Evolutionary conservation across 768 basidiomycete genomes (phyloP).

Genomic region (Podaxis sp.): DNA sequence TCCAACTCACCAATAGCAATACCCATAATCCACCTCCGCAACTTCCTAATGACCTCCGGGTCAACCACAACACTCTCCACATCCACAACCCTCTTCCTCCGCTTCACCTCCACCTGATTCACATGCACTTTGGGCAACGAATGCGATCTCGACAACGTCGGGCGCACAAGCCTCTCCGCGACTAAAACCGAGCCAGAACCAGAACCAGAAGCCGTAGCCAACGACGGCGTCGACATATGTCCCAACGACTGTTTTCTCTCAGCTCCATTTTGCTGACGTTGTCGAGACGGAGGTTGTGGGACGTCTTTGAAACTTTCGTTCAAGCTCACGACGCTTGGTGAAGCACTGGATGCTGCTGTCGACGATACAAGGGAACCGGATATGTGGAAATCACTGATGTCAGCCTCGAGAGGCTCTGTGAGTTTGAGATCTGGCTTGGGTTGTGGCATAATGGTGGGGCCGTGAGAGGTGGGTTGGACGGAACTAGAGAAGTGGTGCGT

Average conservation of each 20-base stretch:
- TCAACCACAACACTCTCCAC: conserved; percentile 47
- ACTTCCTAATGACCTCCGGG: conserved; percentile 42
- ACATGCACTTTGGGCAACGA: conserved; percentile 42
- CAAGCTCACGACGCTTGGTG: conserved; percentile 3
- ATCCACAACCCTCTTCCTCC: conserved; percentile 32
- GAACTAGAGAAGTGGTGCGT: no score
- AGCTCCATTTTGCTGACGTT: background rate
- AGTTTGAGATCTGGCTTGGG: background rate
- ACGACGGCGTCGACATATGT: conserved; percentile 1
- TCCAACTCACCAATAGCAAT: conserved; percentile 58
- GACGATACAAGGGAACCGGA: background rate
- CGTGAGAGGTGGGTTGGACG: no score
- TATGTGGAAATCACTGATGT: conserved; percentile 8
- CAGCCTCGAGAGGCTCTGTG: conserved; percentile 9
- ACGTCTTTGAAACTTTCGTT: conserved; percentile 2
- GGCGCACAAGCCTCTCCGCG: background rate
- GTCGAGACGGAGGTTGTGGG: background rate
- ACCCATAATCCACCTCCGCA: conserved; percentile 68
- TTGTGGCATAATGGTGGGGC: background rate
- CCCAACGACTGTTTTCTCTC: background rate
- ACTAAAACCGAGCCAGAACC: background rate
- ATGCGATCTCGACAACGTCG: conserved; percentile 39
- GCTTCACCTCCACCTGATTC: conserved; percentile 27
- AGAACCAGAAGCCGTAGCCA: background rate
- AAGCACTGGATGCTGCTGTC: background rate